Base-by-base conservation (phyloP, 768 basidiomycete genomes). In the Russula sp. region DNA sequence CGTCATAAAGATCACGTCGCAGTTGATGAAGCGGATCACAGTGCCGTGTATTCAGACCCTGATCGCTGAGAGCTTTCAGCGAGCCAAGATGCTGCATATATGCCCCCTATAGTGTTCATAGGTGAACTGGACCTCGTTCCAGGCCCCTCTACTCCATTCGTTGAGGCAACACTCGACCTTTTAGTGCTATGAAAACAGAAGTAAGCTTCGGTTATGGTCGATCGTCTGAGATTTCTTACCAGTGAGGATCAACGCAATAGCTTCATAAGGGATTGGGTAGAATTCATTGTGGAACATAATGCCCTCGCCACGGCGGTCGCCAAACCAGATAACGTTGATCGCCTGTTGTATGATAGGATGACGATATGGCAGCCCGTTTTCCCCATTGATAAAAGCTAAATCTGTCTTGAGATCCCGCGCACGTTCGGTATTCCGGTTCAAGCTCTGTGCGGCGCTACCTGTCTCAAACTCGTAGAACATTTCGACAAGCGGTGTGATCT, bases 121-220 rank as follows among this genome's bases (percentile, higher is more conserved):
- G 20, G 59, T 47, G 52, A 60, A 60, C 9, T 52, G 18, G 6
- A 39, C 6, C 18, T 61, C 45, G 32, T 22, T 48, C 42, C 3
- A 27, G 27, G 6, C 1, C 5, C 53, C 59, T 54, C 51, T 27
- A 22, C n/a, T 44, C 59, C 59, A 61, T 11, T 61, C 52, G 22
- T 61, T 52, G 35, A 61, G 51, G 20, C 59, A 61, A 22, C 59
- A 61, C 27, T 48, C 59, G 37, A 54, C 48, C 59, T 61, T 54
- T 10, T 27, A 20, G 48, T 6, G 27, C 40, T 40, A 18, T 18
- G 44, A 60, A 35, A 37, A 32, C 27, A 6, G 16, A 31, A 0
- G 13, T 20, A 9, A 22, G 20, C 14, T 6, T 61, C 31, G 22
- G 22, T 35, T 14, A 8, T 35, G 8, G 35, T n/a, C 6, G 32